Base-by-base conservation (phyloP, 345 rosid species). In the Hirschfeldia incana region DNA sequence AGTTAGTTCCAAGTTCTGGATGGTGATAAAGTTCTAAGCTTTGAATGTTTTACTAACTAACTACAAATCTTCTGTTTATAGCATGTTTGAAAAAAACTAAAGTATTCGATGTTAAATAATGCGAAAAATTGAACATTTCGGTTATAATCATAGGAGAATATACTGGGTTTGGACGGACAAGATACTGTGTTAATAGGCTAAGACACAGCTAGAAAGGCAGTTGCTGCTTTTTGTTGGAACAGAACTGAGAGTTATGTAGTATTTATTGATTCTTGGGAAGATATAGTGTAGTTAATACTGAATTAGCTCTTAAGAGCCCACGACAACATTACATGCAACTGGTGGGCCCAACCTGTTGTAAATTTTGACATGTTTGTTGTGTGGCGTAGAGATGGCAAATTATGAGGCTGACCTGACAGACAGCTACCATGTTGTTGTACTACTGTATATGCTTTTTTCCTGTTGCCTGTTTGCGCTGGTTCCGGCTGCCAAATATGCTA, bases 311-410 rank as follows among this genome's bases (percentile, higher is more conserved):
- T 79, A 79, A 53, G 66, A 69, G 76, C 75, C 83, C 79, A 75
- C 63, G 72, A 70, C 74, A 75, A 70, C 64, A 42, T 11, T 17
- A 75, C 75, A 59, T 80, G 83, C 67, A 75, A 70, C 21, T 70
- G 79, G 72, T 80, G 79, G 83, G 73, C 27, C 80, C 79, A 29
- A 9, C 21, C 68, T 80, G 61, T 80, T 80, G 37, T 57, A 33
- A 17, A 3, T 1, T 60, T 16, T 67, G 65, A 67, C 39, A 73
- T 12, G 28, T 72, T 15, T 68, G 75, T 62, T 79, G 55, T 51
- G 58, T 78, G 81, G 73, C 69, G 64, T 66, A 32, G 29, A 72
- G 46, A 42, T 46, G 10, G 67, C 71, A 15, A 65, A 65, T 65
- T 72, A 65, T 30, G 72, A 65, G 28, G 59, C 67, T 75, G 80